Conservation (phyloP, 345 rosid genomes). For the Angophora floribunda region DNA sequence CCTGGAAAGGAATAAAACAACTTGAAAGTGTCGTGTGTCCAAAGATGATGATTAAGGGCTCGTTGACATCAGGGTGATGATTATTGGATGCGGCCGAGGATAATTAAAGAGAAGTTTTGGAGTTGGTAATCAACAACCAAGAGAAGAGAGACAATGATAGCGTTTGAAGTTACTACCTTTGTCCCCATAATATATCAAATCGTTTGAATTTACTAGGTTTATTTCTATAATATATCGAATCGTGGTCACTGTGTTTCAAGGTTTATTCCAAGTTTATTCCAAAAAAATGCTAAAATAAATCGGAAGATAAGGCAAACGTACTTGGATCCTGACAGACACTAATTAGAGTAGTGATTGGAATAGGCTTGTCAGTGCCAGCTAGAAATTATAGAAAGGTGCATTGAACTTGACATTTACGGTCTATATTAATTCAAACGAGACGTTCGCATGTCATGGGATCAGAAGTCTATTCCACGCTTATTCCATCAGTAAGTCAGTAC, state of each 20-base stretch:
- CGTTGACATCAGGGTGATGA: neutral
- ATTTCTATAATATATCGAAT: too few relatives aligned
- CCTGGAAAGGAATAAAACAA: neutral
- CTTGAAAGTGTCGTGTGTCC: neutral
- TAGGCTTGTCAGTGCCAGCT: neutral
- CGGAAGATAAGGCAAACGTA: neutral
- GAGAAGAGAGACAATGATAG: neutral
- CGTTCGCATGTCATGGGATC: neutral
- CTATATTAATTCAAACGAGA: fast-evolving
- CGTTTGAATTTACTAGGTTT: too few relatives aligned
- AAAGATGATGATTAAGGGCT: neutral
- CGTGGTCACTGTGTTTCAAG: neutral
- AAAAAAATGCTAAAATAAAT: neutral
- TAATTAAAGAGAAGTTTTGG: neutral
- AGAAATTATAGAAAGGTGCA: neutral
- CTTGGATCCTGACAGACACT: neutral
- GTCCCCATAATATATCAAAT: neutral
- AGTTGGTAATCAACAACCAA: neutral
- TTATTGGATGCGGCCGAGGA: neutral
- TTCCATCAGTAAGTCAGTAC: neutral
- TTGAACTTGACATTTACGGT: neutral
- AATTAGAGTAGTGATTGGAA: neutral
- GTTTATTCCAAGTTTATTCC: neutral
- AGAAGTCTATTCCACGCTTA: neutral
- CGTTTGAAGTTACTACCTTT: neutral